Conservation (phyloP, 2,329 filamentous ascomycete species). For the Emmonsia crescens region DNA sequence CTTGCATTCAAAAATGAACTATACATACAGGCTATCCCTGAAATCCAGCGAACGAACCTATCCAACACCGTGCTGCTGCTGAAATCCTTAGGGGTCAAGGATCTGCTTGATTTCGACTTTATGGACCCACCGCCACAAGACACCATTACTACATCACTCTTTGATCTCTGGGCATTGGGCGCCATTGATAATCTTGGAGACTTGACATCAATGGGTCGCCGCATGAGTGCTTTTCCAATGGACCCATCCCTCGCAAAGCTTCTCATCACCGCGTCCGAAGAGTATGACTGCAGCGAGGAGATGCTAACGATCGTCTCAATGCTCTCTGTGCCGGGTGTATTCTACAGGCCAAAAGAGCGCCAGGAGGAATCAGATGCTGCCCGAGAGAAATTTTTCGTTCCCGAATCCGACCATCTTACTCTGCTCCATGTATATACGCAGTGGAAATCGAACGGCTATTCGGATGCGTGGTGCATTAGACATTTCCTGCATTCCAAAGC, state of each 20-base stretch:
- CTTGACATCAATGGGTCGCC: constrained; percentile 71
- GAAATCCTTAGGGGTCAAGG: constrained; percentile 88
- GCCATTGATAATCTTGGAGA: constrained; percentile 90
- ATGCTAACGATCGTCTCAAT: constrained; percentile 98
- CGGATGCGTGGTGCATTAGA: constrained; percentile 81
- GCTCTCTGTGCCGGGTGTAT: constrained; percentile 92
- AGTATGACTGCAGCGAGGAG: constrained; percentile 90
- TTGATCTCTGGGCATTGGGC: constrained; percentile 92
- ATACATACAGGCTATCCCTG: constrained; percentile 92
- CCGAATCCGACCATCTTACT: constrained; percentile 92
- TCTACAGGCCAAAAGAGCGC: constrained; percentile 92
- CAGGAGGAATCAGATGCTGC: constrained; percentile 94
- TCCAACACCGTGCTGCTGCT: constrained; percentile 89
- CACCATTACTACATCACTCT: constrained; percentile 91
- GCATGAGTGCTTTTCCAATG: constrained; percentile 98
- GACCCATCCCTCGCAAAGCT: constrained; percentile 92
- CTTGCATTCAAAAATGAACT: constrained; percentile 91
- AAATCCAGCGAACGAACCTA: constrained; percentile 93
- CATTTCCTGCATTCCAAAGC: constrained; percentile 97
- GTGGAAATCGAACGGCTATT: constrained; percentile 84
- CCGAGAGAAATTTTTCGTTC: constrained; percentile 95
- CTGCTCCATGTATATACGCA: constrained; percentile 92
- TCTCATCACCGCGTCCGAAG: constrained; percentile 77
- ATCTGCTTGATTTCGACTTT: constrained; percentile 93
- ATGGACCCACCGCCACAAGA: constrained; percentile 99